Evolutionary conservation across 306 rosid genomes (phyloP).

Genomic region (Herpetospermum pedunculosum): DNA sequence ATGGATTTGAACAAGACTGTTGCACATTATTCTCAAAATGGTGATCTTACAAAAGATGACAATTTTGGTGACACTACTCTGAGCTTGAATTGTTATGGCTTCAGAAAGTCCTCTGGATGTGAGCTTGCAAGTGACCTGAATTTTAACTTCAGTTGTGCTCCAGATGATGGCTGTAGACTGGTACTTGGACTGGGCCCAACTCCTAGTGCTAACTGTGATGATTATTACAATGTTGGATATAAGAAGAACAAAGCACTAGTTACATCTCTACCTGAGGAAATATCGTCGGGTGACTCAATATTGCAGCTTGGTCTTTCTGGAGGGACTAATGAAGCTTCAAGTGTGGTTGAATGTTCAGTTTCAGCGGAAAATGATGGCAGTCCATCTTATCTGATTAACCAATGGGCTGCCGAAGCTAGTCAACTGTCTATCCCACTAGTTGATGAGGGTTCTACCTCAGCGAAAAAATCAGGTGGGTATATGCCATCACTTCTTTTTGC

Average conservation of each 20-base stretch:
- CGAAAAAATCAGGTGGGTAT: conserved; percentile 85
- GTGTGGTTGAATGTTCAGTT: conserved; percentile 42
- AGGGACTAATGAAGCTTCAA: conserved; percentile 50
- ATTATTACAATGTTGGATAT: conserved; percentile 27
- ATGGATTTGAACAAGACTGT: conserved; percentile 75
- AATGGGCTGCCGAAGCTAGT: conserved; percentile 31
- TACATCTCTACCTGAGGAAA: conserved; percentile 26
- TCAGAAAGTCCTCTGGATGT: conserved; percentile 29
- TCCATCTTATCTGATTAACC: conserved; percentile 27
- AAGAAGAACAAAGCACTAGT: conserved; percentile 35
- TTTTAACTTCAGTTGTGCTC: conserved; percentile 30
- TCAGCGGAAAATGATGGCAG: conserved; percentile 46
- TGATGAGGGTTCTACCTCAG: conserved; percentile 90
- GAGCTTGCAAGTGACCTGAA: conserved; percentile 32
- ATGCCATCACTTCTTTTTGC: conserved; percentile 91
- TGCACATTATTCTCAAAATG: conserved; percentile 39
- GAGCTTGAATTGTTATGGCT: conserved; percentile 53
- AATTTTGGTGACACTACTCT: conserved; percentile 59
- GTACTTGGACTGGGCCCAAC: conserved; percentile 96
- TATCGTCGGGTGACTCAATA: conserved; percentile 53
- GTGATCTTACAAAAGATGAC: conserved; percentile 38
- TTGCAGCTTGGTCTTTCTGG: conserved; percentile 92
- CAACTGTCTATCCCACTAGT: conserved; percentile 45
- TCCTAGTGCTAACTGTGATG: conserved; percentile 56
- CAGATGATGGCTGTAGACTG: conserved; percentile 79